Conservation (phyloP, 1,284 basidiomycete genomes). For the Erythrobasidium hasegawianum region DNA sequence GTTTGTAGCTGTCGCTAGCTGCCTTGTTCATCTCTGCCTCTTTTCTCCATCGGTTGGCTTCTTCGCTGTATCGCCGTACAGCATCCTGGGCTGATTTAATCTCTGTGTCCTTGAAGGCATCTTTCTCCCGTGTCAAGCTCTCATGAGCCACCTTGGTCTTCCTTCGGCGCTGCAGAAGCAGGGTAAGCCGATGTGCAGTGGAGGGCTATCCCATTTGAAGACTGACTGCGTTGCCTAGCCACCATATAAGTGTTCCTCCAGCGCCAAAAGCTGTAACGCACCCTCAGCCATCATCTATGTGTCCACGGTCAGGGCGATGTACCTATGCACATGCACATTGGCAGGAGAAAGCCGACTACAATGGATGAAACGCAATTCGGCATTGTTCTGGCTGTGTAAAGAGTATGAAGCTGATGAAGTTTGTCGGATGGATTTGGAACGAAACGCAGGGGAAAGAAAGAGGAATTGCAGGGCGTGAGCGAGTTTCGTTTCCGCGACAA, state of each 20-base stretch:
- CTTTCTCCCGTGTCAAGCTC: slow-evolving; percentile 23
- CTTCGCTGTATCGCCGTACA: slow-evolving; percentile 25
- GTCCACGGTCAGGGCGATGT: background rate
- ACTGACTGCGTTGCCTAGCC: slow-evolving; percentile 24
- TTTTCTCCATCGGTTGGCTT: slow-evolving; percentile 23
- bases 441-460: too few species aligned
- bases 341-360: slow-evolving; percentile 28
- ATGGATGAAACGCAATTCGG: slow-evolving; percentile 15
- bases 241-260: slow-evolving; percentile 2
- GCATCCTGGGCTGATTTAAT: slow-evolving; percentile 21
- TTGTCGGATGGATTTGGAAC: too few species aligned
- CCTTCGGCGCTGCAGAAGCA: slow-evolving; percentile 10
- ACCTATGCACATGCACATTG: slow-evolving; percentile 30
- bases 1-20: slow-evolving; percentile 32
- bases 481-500: too few species aligned
- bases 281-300: background rate
- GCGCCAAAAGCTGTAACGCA: slow-evolving; percentile 5
- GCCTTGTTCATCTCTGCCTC: slow-evolving; percentile 28
- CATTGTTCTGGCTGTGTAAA: background rate
- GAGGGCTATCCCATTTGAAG: too few species aligned
- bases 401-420: too few species aligned
- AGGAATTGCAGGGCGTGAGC: too few species aligned
- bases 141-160: slow-evolving; percentile 31
- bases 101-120: slow-evolving; percentile 29
- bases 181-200: background rate